Base-by-base conservation (phyloP, 805 yeast species). In the Candida maesae region DNA sequence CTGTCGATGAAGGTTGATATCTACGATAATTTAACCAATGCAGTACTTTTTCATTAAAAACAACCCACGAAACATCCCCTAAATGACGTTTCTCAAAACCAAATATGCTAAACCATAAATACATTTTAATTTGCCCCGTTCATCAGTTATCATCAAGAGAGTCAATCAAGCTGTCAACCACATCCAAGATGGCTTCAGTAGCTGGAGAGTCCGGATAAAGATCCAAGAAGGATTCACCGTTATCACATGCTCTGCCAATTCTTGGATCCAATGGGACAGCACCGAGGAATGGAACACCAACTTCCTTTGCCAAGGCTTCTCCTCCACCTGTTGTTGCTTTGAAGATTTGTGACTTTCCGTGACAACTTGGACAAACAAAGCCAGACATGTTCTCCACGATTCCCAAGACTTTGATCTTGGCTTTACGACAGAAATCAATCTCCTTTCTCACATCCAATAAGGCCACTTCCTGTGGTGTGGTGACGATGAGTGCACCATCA, bases 251-350 rank as follows among this genome's bases (percentile, higher is more conserved):
- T 53, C 72, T 74, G 0, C 98, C 98, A 15, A 93, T 88, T 46
- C 98, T 71, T 12, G 99, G 98, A 64, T 93, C 99, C 32, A 93
- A 70, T 0, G 99, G 99, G 2, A 93, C 96, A 10, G 88, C 74
- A 1, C 99, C 99, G 42, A 93, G 67, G 54, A 84, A 93, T 16
- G 84, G 83, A 13, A 93, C 73, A 12, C 69, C 73, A 60, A 86
- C 60, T 45, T 93, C 99, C 51, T 81, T 66, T 41, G 97, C 93
- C 33, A 93, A 66, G 23, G 79, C 78, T 53, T 77, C 73, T 8
- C 98, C 99, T 16, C 99, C 99, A 13, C 99, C 99, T 0, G 99
- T 93, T 2, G 99, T 93, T 13, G 99, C 87, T 46, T 83, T 81
- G 65, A 93, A 93, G 5, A 93, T 90, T 55, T 81, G 79, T 0